phyloP scores from a whole-genome alignment of 306 rosid species.

The Arachis hypogaea region DNA sequence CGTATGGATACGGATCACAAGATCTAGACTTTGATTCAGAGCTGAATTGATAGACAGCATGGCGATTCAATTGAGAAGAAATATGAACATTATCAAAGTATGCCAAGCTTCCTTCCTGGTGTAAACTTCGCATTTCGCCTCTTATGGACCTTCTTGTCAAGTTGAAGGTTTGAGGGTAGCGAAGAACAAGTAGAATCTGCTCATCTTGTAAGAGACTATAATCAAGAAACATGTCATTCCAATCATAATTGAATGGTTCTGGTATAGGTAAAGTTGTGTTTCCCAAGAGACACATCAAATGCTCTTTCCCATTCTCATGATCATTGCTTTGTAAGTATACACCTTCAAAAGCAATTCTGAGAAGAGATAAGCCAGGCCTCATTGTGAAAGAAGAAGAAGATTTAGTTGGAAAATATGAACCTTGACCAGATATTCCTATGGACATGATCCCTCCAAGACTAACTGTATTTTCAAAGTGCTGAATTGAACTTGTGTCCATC shows the following conservation, averaged over 20 bases:
- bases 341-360: slow-evolving; percentile 28
- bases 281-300: slow-evolving; percentile 28
- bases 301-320: background rate
- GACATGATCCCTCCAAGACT: slow-evolving; percentile 33
- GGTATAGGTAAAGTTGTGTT: slow-evolving; percentile 18
- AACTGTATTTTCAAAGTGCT: slow-evolving; percentile 23
- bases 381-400: slow-evolving; percentile 18
- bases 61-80: slow-evolving; percentile 26
- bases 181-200: slow-evolving; percentile 32
- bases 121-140: slow-evolving; percentile 35
- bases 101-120: slow-evolving; percentile 10
- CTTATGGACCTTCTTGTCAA: slow-evolving; percentile 28
- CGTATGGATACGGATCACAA: background rate
- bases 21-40: slow-evolving; percentile 25
- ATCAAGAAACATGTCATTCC: slow-evolving; percentile 15
- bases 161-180: slow-evolving; percentile 30
- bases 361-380: slow-evolving; percentile 30
- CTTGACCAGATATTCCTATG: slow-evolving; percentile 7
- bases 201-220: slow-evolving; percentile 31
- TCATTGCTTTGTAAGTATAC: slow-evolving; percentile 31
- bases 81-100: slow-evolving; percentile 24
- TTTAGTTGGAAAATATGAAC: background rate
- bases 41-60: slow-evolving; percentile 25
- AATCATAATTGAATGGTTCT: background rate
- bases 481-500: slow-evolving; percentile 11